Evolutionary conservation across 129 eudicot species (phyloP).

Genomic region (Flaveria sonorensis): DNA sequence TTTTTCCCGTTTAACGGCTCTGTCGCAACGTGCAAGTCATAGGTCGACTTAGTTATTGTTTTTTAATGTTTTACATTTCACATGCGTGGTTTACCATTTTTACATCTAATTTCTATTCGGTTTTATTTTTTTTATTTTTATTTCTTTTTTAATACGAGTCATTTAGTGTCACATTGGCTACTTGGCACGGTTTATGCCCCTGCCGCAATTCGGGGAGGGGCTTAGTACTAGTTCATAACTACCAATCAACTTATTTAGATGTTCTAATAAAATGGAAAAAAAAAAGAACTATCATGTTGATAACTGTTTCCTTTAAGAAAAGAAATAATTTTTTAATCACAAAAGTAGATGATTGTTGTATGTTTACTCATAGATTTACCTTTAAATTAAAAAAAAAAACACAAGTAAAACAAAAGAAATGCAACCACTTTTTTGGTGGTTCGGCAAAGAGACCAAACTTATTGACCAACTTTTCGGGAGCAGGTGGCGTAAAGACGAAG

Average conservation of each 20-base stretch:
- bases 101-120: no score
- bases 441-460: slow-evolving; percentile 25
- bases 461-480: slow-evolving; percentile 36
- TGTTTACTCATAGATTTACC: slow-evolving; percentile 21
- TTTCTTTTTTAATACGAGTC: no score
- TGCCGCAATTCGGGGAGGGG: fast-evolving
- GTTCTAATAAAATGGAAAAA: neutral
- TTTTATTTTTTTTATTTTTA: no score
- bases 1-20: no score
- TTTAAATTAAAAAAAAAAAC: slow-evolving; percentile 21
- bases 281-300: no score
- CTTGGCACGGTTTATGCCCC: no score
- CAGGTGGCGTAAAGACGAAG: slow-evolving; percentile 37
- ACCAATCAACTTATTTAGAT: neutral
- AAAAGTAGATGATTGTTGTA: slow-evolving; percentile 21
- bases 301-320: neutral
- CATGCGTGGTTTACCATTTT: no score
- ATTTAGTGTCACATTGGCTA: no score
- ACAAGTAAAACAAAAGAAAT: slow-evolving; percentile 34
- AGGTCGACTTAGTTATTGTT: no score
- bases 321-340: neutral
- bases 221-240: neutral
- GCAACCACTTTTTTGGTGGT: slow-evolving; percentile 34
- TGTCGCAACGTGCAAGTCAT: no score
- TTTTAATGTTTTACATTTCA: no score